Evolutionary conservation across 495 filamentous ascomycete species (phyloP).

Genomic region (Geoglossum glabrum): DNA sequence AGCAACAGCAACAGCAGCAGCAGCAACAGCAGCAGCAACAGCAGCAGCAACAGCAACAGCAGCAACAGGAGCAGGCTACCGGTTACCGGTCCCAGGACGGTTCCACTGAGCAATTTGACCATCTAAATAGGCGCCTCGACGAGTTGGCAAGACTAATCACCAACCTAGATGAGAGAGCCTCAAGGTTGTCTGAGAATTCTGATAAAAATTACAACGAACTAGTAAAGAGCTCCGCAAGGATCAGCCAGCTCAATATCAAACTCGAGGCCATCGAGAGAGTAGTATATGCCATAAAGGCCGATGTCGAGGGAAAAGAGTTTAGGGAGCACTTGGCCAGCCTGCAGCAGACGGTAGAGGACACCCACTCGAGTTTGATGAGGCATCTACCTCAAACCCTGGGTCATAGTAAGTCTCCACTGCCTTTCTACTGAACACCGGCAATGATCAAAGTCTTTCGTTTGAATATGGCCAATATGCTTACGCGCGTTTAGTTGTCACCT

Average conservation of each 20-base stretch:
- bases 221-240: constrained; percentile 22
- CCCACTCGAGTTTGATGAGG: constrained; percentile 45
- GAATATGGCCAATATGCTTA: neutral
- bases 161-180: constrained; percentile 15
- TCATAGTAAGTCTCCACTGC: constrained; percentile 21
- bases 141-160: constrained; percentile 37
- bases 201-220: neutral
- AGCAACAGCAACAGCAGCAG: constrained; percentile 6
- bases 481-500: constrained; percentile 29
- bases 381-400: constrained; percentile 32
- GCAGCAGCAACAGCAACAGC: constrained; percentile 8
- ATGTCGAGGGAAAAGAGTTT: constrained; percentile 55
- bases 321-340: constrained; percentile 47
- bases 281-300: constrained; percentile 34
- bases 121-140: constrained; percentile 66
- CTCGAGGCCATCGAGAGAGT: constrained; percentile 37
- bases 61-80: constrained; percentile 5
- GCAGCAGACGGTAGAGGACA: constrained; percentile 49
- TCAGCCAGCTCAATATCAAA: constrained; percentile 34
- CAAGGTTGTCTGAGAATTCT: neutral
- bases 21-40: constrained; percentile 14
- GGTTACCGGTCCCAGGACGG: too few relatives aligned
- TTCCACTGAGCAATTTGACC: constrained; percentile 46
- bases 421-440: constrained; percentile 6
- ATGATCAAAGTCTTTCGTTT: constrained; percentile 7